phyloP scores from a whole-genome alignment of 1,284 basidiomycete genomes.

The Rugiboletus extremiorientalis region DNA sequence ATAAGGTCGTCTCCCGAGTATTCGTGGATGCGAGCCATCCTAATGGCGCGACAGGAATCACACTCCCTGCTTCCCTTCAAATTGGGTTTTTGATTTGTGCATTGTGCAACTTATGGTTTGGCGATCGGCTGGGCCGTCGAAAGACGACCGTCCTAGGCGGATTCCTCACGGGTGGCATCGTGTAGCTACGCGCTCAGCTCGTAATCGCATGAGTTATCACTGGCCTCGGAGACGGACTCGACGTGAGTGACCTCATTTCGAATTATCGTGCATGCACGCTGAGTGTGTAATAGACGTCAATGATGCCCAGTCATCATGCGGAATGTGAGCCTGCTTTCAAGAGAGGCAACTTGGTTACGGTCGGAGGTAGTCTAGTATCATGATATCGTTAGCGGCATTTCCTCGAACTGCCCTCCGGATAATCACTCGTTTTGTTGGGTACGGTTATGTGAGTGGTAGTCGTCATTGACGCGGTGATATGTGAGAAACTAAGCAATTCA shows the following conservation, averaged over 20 bases:
- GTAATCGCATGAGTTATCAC: conserved; percentile 51
- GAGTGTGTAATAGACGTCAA: conserved; percentile 48
- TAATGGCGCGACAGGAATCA: conserved; percentile 33
- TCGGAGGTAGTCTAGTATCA: conserved; percentile 68
- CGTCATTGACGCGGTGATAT: not conserved
- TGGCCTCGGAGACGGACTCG: conserved; percentile 66
- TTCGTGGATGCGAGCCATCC: conserved; percentile 29
- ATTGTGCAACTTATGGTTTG: conserved; percentile 46
- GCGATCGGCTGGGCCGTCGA: conserved; percentile 49
- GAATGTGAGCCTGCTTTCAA: conserved; percentile 62
- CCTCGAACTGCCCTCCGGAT: not conserved
- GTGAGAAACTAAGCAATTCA: conserved; percentile 1
- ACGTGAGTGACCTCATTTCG: conserved; percentile 38
- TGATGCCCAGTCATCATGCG: conserved; percentile 62
- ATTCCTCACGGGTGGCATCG: conserved; percentile 46
- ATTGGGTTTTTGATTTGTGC: conserved; percentile 44
- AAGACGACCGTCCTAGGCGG: conserved; percentile 50
- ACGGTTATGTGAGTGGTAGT: conserved; percentile 29
- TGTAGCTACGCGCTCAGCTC: conserved; percentile 49
- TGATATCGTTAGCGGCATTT: conserved; percentile 54
- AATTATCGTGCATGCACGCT: not conserved
- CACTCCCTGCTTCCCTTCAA: conserved; percentile 1
- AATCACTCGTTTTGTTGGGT: conserved; percentile 5
- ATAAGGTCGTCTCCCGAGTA: conserved; percentile 30
- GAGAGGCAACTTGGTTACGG: conserved; percentile 65